phyloP scores from a whole-genome alignment of 1,139 yeast species.

The Saccharomyces hybrid region DNA sequence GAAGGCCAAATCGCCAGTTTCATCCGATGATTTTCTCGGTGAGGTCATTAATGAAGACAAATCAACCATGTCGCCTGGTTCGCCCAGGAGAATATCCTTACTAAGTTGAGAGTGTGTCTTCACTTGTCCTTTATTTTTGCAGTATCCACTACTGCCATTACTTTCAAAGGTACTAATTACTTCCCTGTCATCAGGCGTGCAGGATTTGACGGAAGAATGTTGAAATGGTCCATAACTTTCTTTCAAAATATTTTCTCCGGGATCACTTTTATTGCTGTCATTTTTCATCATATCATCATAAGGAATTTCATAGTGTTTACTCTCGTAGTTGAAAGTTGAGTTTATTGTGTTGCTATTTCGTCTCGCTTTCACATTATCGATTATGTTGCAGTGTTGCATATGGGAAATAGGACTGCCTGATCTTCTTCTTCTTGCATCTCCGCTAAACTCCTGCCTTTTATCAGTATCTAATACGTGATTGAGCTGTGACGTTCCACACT shows the following conservation, averaged over 20 bases:
- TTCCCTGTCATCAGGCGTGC: neutral
- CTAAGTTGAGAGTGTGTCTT: slow-evolving; percentile 8
- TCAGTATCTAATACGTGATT: neutral
- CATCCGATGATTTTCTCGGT: neutral
- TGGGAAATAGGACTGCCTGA: neutral
- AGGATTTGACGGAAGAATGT: neutral
- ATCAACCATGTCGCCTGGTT: slow-evolving; percentile 26
- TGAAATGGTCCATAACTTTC: slow-evolving; percentile 1
- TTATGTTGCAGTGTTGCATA: neutral
- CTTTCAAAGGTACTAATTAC: neutral
- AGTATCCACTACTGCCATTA: neutral
- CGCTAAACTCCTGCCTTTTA: neutral
- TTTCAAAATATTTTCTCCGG: neutral
- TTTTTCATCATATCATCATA: slow-evolving; percentile 3
- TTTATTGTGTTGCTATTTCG: slow-evolving; percentile 1
- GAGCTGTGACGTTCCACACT: neutral
- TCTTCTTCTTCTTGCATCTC: neutral
- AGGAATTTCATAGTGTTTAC: slow-evolving; percentile 13
- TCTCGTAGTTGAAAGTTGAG: slow-evolving; percentile 13
- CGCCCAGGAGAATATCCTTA: slow-evolving; percentile 22
- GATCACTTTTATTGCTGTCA: neutral
- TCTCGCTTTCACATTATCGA: neutral
- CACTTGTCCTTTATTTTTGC: neutral
- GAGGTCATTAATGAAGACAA: slow-evolving; percentile 10
- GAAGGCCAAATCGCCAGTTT: neutral